Conservation (phyloP, 2,329 filamentous ascomycete genomes). For the Verticillium isaacii region DNA sequence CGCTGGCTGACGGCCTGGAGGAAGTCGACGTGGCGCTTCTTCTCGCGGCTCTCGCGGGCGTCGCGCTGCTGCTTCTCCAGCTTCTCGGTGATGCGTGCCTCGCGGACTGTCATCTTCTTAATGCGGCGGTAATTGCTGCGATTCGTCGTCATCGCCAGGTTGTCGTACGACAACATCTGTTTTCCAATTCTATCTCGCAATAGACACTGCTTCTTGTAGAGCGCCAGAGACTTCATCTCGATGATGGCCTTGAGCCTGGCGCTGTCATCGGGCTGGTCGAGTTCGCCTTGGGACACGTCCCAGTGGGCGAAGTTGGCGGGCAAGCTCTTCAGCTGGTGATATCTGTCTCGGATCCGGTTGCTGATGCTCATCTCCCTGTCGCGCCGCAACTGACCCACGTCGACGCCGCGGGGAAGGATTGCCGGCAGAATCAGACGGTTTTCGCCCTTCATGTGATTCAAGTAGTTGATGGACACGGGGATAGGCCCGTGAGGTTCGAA, state of each 20-base stretch:
- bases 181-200: conserved; percentile 83
- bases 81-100: conserved; percentile 97
- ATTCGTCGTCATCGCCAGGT: conserved; percentile 95
- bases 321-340: conserved; percentile 75
- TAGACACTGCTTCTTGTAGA: conserved; percentile 84
- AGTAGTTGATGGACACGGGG: conserved; percentile 65
- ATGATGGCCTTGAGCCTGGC: conserved; percentile 88
- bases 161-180: conserved; percentile 93
- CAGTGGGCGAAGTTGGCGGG: conserved; percentile 84
- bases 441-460: conserved; percentile 70
- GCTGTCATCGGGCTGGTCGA: conserved; percentile 75
- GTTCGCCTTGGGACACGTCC: conserved; percentile 65
- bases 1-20: conserved; percentile 82
- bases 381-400: conserved; percentile 78
- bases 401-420: conserved; percentile 82
- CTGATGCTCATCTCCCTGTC: conserved; percentile 86
- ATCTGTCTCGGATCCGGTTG: conserved; percentile 82
- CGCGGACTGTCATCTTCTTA: conserved; percentile 95
- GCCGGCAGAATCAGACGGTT: conserved; percentile 79
- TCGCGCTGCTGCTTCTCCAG: conserved; percentile 98
- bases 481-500: conserved; percentile 46
- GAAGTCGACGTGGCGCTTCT: conserved; percentile 95
- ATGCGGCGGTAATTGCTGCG: conserved; percentile 83
- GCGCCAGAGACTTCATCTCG: conserved; percentile 84
- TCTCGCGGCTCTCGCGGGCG: conserved; percentile 90